Percentiles rank a stretch among this genome's conserved stretches.
phyloP scores from a whole-genome alignment of 2,329 filamentous ascomycete species.

The Neofusicoccum parvum region DNA sequence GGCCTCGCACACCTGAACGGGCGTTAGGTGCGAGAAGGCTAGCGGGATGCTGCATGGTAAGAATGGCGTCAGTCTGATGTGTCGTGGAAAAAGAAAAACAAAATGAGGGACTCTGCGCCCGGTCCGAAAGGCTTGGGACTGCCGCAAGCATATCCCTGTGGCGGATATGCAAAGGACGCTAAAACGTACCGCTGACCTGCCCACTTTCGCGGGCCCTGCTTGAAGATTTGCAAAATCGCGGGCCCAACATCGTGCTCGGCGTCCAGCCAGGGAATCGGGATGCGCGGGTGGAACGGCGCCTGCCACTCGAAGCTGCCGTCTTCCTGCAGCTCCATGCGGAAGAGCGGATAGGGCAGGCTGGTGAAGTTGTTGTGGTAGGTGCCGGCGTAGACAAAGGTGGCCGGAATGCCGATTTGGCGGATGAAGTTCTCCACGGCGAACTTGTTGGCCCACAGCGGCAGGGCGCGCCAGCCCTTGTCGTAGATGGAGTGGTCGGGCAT shows the following conservation, averaged over 20 bases:
- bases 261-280: conserved; percentile 90
- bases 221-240: conserved; percentile 89
- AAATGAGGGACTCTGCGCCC: neutral
- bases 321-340: conserved; percentile 85
- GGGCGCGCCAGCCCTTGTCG: conserved; percentile 72
- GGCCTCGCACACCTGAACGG: conserved; percentile 75
- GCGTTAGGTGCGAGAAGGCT: conserved; percentile 86
- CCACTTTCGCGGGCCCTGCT: conserved; percentile 87
- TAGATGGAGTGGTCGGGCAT: conserved; percentile 94
- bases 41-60: conserved; percentile 69
- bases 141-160: conserved; percentile 9
- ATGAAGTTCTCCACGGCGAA: conserved; percentile 92
- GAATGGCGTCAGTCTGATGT: conserved; percentile 11
- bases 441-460: conserved; percentile 91
- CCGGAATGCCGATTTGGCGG: conserved; percentile 75
- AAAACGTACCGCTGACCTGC: conserved; percentile 63
- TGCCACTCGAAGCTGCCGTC: conserved; percentile 92
- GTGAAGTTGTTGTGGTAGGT: conserved; percentile 99
- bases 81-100: neutral
- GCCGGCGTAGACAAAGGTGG: conserved; percentile 93
- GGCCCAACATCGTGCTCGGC: conserved; percentile 95
- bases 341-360: conserved; percentile 85
- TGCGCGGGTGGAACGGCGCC: conserved; percentile 88
- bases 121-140: neutral
- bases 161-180: neutral